Evolutionary conservation across 2,329 filamentous ascomycete species (phyloP).

Genomic region (Xylariales sp.): DNA sequence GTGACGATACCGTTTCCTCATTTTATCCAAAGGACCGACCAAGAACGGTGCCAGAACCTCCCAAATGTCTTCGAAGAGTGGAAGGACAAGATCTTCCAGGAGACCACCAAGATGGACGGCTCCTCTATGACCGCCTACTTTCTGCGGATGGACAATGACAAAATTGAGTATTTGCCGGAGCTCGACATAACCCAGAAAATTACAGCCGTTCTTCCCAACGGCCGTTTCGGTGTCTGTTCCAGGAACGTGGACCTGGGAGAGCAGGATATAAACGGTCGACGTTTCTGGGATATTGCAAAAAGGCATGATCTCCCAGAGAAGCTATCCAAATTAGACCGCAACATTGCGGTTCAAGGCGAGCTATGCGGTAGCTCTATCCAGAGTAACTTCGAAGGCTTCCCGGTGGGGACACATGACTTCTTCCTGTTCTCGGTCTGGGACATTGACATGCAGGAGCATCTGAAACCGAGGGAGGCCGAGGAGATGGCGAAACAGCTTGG

Average conservation of each 20-base stretch:
- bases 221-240: constrained; percentile 28
- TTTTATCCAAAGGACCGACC: constrained; percentile 22
- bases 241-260: constrained; percentile 21
- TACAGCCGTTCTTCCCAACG: constrained; percentile 16
- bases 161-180: constrained; percentile 15
- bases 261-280: constrained; percentile 2
- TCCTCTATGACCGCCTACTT: constrained; percentile 34
- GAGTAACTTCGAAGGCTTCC: constrained; percentile 24
- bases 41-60: constrained; percentile 21
- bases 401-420: constrained; percentile 21
- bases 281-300: constrained; percentile 22
- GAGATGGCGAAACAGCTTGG: constrained; percentile 20
- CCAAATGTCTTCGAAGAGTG: constrained; percentile 14
- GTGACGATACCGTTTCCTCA: constrained; percentile 14
- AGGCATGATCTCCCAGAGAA: constrained; percentile 16
- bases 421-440: constrained; percentile 30
- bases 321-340: constrained; percentile 15
- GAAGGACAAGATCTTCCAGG: constrained; percentile 26
- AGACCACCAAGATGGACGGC: constrained; percentile 35
- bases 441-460: constrained; percentile 23
- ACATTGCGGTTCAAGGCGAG: constrained; percentile 28
- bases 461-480: constrained; percentile 23
- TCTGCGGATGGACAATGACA: constrained; percentile 18
- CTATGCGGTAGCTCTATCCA: constrained; percentile 24
- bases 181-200: constrained; percentile 1